Conservation (phyloP, 331 rosid species). For the Phaseolus coccineus region DNA sequence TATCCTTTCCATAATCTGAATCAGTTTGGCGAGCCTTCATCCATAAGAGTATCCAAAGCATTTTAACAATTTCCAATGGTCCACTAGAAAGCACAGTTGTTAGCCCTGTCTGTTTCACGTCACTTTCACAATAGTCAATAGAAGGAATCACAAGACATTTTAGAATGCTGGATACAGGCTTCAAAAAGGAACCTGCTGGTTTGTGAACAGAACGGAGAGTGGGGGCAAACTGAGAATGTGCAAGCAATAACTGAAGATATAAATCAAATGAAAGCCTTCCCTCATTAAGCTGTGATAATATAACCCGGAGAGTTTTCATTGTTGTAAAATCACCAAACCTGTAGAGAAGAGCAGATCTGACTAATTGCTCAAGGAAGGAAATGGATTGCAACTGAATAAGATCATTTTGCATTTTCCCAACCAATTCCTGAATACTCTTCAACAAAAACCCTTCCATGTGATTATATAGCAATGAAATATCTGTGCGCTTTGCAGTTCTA, state of each 20-base stretch:
- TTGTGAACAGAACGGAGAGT: conserved; percentile 58
- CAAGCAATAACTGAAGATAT: conserved; percentile 77
- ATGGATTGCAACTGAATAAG: conserved; percentile 63
- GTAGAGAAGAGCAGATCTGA: conserved; percentile 70
- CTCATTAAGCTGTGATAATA: conserved; percentile 59
- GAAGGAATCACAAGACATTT: conserved; percentile 66
- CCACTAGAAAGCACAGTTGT: conserved; percentile 46
- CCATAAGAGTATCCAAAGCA: conserved; percentile 61
- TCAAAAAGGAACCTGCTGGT: conserved; percentile 65
- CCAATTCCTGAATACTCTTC: conserved; percentile 64
- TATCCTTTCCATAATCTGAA: conserved; percentile 56
- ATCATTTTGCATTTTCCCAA: conserved; percentile 54
- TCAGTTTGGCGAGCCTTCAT: conserved; percentile 49
- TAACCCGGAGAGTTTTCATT: conserved; percentile 61
- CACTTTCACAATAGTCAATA: conserved; percentile 48
- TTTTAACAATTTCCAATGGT: conserved; percentile 72
- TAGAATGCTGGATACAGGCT: conserved; percentile 78
- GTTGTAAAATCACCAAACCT: conserved; percentile 79
- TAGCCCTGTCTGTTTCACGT: conserved; percentile 41
- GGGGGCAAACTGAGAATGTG: conserved; percentile 88
- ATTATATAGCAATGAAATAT: conserved; percentile 57
- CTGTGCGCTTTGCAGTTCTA: conserved; percentile 50
- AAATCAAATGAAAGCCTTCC: conserved; percentile 62
- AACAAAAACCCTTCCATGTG: conserved; percentile 70
- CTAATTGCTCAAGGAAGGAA: conserved; percentile 74